A percentile compares a stretch with the other conserved stretches of the same genome.
phyloP scores from a whole-genome alignment of 169 alveolate species.

The Plasmodium berghei region DNA sequence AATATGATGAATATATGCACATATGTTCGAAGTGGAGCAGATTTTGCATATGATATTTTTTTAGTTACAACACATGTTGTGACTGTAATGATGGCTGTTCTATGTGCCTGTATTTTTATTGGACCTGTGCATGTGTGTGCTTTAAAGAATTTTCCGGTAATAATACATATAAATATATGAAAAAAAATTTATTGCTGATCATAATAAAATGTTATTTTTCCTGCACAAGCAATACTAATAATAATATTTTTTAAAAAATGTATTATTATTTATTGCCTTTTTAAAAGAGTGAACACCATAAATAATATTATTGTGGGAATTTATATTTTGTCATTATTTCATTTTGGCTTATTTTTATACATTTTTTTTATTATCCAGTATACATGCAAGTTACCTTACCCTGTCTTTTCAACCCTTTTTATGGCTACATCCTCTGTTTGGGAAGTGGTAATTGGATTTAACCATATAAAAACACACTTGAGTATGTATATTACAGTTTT shows the following conservation, averaged over 20 bases:
- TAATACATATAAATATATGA: constrained; percentile 4
- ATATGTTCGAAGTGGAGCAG: constrained; percentile 83
- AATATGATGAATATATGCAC: constrained; percentile 84
- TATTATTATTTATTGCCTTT: neutral
- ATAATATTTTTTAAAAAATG: neutral
- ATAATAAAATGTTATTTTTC: constrained; percentile 14
- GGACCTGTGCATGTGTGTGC: constrained; percentile 90
- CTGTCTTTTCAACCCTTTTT: constrained; percentile 87
- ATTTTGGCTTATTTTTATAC: neutral
- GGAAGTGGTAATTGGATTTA: constrained; percentile 84
- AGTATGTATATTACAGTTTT: neutral
- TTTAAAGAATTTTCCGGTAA: constrained; percentile 89
- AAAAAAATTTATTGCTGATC: constrained; percentile 5
- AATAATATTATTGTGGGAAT: neutral
- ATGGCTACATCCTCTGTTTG: constrained; percentile 88
- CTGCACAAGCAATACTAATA: neutral
- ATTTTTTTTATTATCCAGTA: constrained; percentile 74
- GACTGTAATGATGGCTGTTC: constrained; percentile 86
- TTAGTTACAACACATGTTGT: constrained; percentile 88
- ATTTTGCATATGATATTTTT: constrained; percentile 85
- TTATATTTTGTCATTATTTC: constrained; percentile 3
- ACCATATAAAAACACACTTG: neutral
- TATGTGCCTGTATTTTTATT: constrained; percentile 89
- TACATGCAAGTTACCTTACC: constrained; percentile 90
- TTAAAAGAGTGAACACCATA: neutral